phyloP scores from a whole-genome alignment of 225 moss, liverwort and hornwort species.

The Pseudoscleropodium purum region DNA sequence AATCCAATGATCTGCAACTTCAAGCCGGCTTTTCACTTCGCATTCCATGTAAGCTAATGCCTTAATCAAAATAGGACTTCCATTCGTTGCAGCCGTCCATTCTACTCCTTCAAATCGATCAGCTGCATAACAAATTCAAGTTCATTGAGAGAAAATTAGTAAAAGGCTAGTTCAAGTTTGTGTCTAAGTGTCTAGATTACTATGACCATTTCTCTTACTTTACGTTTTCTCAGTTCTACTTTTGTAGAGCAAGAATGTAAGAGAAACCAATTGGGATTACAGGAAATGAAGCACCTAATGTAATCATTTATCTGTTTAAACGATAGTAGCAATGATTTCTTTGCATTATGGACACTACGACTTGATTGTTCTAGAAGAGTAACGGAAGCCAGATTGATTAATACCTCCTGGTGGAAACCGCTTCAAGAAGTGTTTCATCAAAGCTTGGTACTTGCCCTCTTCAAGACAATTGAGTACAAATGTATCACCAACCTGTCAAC shows the following conservation, averaged over 20 bases:
- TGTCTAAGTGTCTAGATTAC: not conserved
- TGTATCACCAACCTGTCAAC: conserved; percentile 68
- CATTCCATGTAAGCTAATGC: conserved; percentile 75
- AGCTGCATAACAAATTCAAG: conserved; percentile 22
- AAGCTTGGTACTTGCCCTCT: conserved; percentile 57
- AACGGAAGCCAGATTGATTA: not conserved
- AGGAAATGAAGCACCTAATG: not conserved
- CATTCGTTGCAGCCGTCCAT: conserved; percentile 48
- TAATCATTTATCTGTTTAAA: not conserved
- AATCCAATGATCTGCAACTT: conserved; percentile 91
- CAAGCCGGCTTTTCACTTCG: conserved; percentile 66
- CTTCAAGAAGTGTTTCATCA: conserved; percentile 93
- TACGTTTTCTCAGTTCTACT: not conserved
- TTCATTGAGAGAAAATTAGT: too few relatives aligned
- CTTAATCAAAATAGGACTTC: conserved; percentile 60
- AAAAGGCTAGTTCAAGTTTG: not conserved
- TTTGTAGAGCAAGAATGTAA: not conserved
- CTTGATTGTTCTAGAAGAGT: not conserved
- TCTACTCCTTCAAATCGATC: conserved; percentile 91
- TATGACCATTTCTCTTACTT: not conserved
- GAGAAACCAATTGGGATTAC: not conserved
- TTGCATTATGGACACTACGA: not conserved
- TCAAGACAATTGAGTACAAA: conserved; percentile 89
- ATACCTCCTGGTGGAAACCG: conserved; percentile 89
- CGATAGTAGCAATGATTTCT: not conserved